These are phyloP conservation scores for Tetragonia tetragonoides DNA, from an alignment of 148 eudicot species.

Conservation along the genomic window DNA sequence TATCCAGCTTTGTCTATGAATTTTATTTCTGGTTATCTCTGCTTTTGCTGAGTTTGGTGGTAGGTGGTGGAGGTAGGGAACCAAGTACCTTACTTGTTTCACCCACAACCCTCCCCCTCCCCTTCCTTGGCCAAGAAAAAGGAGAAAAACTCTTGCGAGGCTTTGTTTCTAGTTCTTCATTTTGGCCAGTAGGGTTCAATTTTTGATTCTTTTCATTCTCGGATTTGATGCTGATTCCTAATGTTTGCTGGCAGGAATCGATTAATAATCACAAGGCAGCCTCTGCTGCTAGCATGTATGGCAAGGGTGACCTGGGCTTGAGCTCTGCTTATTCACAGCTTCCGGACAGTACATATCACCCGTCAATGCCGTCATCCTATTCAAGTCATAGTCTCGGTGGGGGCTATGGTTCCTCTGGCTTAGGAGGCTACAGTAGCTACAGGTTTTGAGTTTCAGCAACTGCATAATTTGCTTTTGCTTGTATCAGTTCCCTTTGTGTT, in stretches of 20 bases:
- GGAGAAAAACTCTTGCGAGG: too few species aligned
- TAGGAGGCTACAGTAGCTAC: constrained; percentile 40
- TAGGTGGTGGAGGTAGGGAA: too few species aligned
- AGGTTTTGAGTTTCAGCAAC: constrained; percentile 37
- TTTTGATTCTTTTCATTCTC: neutral
- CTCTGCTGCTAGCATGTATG: constrained; percentile 38
- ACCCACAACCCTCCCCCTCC: too few species aligned
- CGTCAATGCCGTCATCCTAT: constrained; percentile 37
- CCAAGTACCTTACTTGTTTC: too few species aligned
- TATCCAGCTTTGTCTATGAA: neutral
- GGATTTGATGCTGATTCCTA: neutral
- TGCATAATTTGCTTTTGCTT: neutral
- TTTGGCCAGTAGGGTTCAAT: too few species aligned
- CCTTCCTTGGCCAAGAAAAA: too few species aligned
- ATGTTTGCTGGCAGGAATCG: constrained; percentile 49
- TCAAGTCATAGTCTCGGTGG: constrained; percentile 50
- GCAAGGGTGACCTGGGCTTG: constrained; percentile 46
- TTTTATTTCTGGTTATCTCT: too few species aligned
- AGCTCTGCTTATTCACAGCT: constrained; percentile 50
- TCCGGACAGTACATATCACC: constrained; percentile 35
- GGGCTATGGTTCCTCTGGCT: constrained; percentile 27
- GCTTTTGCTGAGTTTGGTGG: too few species aligned
- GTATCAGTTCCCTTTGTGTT: constrained; percentile 1
- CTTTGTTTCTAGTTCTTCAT: too few species aligned
- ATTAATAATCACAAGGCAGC: constrained; percentile 53